Conservation (phyloP, 2,329 filamentous ascomycete genomes). For the Chalara sp. region DNA sequence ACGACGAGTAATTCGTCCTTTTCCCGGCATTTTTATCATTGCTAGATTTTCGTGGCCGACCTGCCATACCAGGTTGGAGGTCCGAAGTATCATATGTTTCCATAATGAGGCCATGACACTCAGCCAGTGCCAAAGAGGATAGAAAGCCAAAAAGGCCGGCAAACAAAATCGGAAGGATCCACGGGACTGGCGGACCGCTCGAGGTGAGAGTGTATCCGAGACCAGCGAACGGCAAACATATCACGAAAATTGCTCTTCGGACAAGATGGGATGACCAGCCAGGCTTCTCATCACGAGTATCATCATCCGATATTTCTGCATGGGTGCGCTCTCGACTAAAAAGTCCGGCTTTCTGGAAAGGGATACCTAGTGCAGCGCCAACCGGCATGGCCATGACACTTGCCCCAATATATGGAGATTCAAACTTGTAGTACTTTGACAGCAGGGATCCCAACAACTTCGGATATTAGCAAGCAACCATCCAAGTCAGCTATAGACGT, state of each 20-base stretch:
- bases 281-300: slow-evolving; percentile 57
- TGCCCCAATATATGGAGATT: slow-evolving; percentile 58
- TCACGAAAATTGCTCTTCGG: slow-evolving; percentile 60
- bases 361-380: slow-evolving; percentile 63
- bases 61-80: slow-evolving; percentile 64
- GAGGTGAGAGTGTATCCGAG: slow-evolving; percentile 63
- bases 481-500: slow-evolving; percentile 21
- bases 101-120: slow-evolving; percentile 74
- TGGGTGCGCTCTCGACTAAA: slow-evolving; percentile 59
- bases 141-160: slow-evolving; percentile 63
- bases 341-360: slow-evolving; percentile 64
- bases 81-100: slow-evolving; percentile 78
- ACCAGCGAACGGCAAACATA: slow-evolving; percentile 59
- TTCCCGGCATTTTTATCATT: slow-evolving; percentile 36
- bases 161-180: slow-evolving; percentile 59
- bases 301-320: slow-evolving; percentile 55
- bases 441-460: slow-evolving; percentile 62
- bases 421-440: slow-evolving; percentile 59
- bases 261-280: slow-evolving; percentile 68
- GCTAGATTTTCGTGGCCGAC: slow-evolving; percentile 41
- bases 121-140: slow-evolving; percentile 65
- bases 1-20: slow-evolving; percentile 67
- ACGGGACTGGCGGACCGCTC: slow-evolving; percentile 51
- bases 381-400: slow-evolving; percentile 60
- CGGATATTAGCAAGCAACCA: slow-evolving; percentile 10